Conservation (phyloP, 2,329 filamentous ascomycete genomes). For the Zopfia rhizophila region DNA sequence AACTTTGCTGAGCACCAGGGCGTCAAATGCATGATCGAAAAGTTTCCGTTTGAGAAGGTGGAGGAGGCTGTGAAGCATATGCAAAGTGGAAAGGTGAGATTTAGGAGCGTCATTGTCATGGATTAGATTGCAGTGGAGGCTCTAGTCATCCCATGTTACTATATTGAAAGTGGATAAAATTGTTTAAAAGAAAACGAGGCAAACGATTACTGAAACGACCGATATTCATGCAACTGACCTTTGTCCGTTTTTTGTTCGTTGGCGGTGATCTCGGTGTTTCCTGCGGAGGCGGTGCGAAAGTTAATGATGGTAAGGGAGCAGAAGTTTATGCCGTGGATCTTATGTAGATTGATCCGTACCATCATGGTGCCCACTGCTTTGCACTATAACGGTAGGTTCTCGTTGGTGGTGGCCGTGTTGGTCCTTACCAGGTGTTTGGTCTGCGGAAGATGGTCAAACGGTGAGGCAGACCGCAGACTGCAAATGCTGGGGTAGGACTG, state of each 20-base stretch:
- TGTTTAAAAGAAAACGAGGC: conserved; percentile 18
- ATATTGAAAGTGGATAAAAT: too few species aligned
- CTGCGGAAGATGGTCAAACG: too few species aligned
- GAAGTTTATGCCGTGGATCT: too few species aligned
- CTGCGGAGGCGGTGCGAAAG: conserved; percentile 9
- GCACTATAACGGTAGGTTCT: too few species aligned
- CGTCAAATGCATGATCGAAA: conserved; percentile 65
- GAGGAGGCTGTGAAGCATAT: conserved; percentile 63
- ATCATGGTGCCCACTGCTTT: too few species aligned
- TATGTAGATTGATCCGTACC: too few species aligned
- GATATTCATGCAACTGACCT: conserved; percentile 14
- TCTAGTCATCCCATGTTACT: too few species aligned
- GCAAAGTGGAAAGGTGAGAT: conserved; percentile 61
- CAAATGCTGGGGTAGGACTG: too few species aligned
- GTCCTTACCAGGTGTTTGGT: too few species aligned
- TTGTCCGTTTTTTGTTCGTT: neutral
- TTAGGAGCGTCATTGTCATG: conserved; percentile 63
- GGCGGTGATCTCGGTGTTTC: conserved; percentile 7
- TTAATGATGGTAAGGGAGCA: too few species aligned
- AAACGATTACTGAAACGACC: conserved; percentile 25
- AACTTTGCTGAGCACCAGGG: conserved; percentile 59
- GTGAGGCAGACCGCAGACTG: too few species aligned
- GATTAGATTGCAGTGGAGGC: conserved; percentile 37
- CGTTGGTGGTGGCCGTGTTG: too few species aligned
- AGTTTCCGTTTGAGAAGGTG: conserved; percentile 62